Evolutionary conservation across 2,329 filamentous ascomycete genomes (phyloP).

Genomic region (Nannizziopsis arthrosporioides): DNA sequence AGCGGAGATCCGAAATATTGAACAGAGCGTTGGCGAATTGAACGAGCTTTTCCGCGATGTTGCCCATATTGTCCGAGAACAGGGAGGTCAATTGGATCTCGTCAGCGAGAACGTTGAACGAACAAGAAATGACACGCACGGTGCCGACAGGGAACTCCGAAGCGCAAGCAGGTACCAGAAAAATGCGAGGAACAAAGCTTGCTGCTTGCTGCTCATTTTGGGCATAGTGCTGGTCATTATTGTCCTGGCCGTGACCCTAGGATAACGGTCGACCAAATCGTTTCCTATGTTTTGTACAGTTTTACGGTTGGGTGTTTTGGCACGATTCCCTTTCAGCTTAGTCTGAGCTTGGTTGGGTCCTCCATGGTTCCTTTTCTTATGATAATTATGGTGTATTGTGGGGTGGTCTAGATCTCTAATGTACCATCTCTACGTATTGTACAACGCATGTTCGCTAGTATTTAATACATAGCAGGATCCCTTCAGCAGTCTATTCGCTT

Average conservation of each 20-base stretch:
- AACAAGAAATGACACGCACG: slow-evolving; percentile 66
- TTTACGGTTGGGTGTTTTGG: slow-evolving; percentile 1
- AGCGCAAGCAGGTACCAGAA: slow-evolving; percentile 87
- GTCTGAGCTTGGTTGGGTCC: background rate
- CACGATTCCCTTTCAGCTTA: slow-evolving; percentile 5
- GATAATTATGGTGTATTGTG: background rate
- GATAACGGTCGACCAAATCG: slow-evolving; percentile 35
- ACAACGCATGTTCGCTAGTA: slow-evolving; percentile 2
- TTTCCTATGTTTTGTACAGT: slow-evolving; percentile 2
- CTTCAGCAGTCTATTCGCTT: background rate
- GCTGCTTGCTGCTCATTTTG: slow-evolving; percentile 78
- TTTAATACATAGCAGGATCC: slow-evolving; percentile 4
- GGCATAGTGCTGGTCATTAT: slow-evolving; percentile 82
- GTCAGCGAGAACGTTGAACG: slow-evolving; percentile 82
- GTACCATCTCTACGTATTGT: background rate
- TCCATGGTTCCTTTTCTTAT: background rate
- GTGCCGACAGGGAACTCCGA: slow-evolving; percentile 74
- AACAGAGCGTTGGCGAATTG: slow-evolving; percentile 86
- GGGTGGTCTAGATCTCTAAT: background rate
- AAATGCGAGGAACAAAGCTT: slow-evolving; percentile 87
- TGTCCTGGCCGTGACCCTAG: slow-evolving; percentile 71
- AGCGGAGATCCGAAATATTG: slow-evolving; percentile 92
- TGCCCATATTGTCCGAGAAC: slow-evolving; percentile 91
- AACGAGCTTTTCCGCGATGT: slow-evolving; percentile 97
- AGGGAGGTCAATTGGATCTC: slow-evolving; percentile 76